Conservation (phyloP, 2,329 filamentous ascomycete species). For the Orbilia brochopaga region DNA sequence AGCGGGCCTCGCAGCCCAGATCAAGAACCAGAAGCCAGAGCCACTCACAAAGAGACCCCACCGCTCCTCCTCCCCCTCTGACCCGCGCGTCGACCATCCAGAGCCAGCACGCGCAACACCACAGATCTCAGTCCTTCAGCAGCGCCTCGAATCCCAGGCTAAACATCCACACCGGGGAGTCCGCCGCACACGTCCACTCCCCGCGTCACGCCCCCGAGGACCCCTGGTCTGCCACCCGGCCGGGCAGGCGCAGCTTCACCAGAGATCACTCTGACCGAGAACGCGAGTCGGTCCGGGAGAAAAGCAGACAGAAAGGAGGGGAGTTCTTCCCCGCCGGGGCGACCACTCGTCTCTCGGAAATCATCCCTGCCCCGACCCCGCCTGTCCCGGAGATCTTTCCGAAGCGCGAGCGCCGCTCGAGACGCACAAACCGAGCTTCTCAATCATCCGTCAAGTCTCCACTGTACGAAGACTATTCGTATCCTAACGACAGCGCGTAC, state of each 20-base stretch:
- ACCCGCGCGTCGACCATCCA: conserved; percentile 35
- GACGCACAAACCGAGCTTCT: conserved; percentile 29
- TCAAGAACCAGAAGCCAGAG: conserved; percentile 41
- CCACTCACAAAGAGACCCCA: conserved; percentile 32
- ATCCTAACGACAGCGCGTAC: conserved; percentile 40
- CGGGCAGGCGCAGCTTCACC: conserved; percentile 36
- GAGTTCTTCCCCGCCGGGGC: conserved; percentile 47
- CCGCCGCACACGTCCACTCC: conserved; percentile 28
- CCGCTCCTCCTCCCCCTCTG: conserved; percentile 24
- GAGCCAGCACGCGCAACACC: conserved; percentile 46
- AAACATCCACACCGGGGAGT: conserved; percentile 40
- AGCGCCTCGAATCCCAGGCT: conserved; percentile 35
- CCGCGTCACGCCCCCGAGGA: conserved; percentile 39
- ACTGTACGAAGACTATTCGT: conserved; percentile 46
- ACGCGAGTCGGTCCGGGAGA: conserved; percentile 41
- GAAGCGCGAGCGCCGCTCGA: conserved; percentile 36
- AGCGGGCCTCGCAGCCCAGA: conserved; percentile 47
- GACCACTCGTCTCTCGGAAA: conserved; percentile 44
- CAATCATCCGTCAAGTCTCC: conserved; percentile 43
- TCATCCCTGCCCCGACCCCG: conserved; percentile 45
- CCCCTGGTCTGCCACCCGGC: conserved; percentile 26
- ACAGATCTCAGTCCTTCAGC: conserved; percentile 45
- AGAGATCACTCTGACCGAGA: conserved; percentile 39
- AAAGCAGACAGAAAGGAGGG: conserved; percentile 42
- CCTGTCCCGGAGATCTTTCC: conserved; percentile 43